Evolutionary conservation across 208 protist species (phyloP).

Genomic region (Borovskyia barvae): DNA sequence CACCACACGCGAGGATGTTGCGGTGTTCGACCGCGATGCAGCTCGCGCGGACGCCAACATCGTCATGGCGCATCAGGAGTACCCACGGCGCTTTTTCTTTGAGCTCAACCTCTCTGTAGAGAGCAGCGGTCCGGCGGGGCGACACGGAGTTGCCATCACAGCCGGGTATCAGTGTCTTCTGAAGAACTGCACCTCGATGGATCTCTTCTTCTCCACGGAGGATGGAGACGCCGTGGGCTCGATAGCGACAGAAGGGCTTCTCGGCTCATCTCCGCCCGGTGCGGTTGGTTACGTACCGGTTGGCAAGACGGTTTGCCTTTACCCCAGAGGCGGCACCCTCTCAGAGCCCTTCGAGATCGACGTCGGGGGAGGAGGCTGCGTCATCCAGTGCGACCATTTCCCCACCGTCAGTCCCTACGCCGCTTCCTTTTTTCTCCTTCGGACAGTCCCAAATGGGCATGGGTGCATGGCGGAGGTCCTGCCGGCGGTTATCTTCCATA

Average conservation of each 20-base stretch:
- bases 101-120: conserved; percentile 20
- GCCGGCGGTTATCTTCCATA: conserved; percentile 26
- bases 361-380: conserved; percentile 18
- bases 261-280: not conserved
- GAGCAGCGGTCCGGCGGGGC: conserved; percentile 10
- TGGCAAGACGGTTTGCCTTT: conserved; percentile 16
- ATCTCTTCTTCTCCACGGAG: conserved; percentile 26
- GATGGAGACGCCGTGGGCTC: conserved; percentile 22
- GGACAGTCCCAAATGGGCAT: conserved; percentile 2
- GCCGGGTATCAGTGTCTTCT: conserved; percentile 18
- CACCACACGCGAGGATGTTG: conserved; percentile 7
- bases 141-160: conserved; percentile 19
- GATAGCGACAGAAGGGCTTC: conserved; percentile 14
- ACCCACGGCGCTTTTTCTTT: conserved; percentile 26
- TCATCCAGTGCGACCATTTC: conserved; percentile 21
- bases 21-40: conserved; percentile 19
- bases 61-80: conserved; percentile 7
- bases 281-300: conserved; percentile 27
- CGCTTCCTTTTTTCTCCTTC: conserved; percentile 22
- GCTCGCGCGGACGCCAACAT: conserved; percentile 9
- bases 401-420: conserved; percentile 7
- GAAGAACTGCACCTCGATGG: conserved; percentile 24
- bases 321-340: conserved; percentile 15
- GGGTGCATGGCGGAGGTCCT: conserved; percentile 17
- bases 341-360: conserved; percentile 33